Conservation (phyloP, 164 flowering plant species). For the Kalanchoe fedtschenkoi region DNA sequence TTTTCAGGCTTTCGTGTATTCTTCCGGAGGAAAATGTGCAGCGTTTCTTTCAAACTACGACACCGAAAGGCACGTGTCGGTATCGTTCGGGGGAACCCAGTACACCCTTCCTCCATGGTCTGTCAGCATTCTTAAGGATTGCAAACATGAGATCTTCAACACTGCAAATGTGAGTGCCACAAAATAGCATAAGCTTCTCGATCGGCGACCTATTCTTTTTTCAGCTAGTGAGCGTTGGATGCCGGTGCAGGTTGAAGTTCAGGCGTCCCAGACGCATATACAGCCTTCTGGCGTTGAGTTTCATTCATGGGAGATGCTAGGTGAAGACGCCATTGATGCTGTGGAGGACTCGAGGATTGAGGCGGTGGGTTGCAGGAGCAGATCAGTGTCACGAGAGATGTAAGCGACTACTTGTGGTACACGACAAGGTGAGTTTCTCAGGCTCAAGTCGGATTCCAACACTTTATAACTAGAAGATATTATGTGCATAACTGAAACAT, state of each 20-base stretch:
- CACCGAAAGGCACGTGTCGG: slow-evolving; percentile 27
- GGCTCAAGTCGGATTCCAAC: no score
- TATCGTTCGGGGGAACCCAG: slow-evolving; percentile 31
- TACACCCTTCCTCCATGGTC: slow-evolving; percentile 71
- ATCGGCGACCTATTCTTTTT: not conserved
- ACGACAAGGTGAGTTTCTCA: slow-evolving; percentile 38
- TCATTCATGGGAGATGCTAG: slow-evolving; percentile 29
- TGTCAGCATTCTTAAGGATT: slow-evolving; percentile 72
- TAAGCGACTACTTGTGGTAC: slow-evolving; percentile 60
- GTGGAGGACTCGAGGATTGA: slow-evolving; percentile 24
- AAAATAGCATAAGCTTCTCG: no score
- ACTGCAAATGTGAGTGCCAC: slow-evolving; percentile 74
- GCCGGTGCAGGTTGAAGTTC: no score
- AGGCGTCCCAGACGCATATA: not conserved
- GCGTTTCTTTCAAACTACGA: slow-evolving; percentile 62
- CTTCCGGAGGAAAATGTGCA: no score
- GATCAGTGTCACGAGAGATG: slow-evolving; percentile 54
- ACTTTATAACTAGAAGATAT: no score
- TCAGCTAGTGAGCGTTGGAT: no score
- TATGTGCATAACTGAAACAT: no score
- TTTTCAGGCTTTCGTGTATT: not conserved
- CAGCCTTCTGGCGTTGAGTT: no score
- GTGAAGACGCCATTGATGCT: slow-evolving; percentile 30
- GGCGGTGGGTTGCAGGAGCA: slow-evolving; percentile 44
- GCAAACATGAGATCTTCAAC: slow-evolving; percentile 48